Evolutionary conservation across 2,329 filamentous ascomycete genomes (phyloP).

Genomic region (Botrytis tulipae): DNA sequence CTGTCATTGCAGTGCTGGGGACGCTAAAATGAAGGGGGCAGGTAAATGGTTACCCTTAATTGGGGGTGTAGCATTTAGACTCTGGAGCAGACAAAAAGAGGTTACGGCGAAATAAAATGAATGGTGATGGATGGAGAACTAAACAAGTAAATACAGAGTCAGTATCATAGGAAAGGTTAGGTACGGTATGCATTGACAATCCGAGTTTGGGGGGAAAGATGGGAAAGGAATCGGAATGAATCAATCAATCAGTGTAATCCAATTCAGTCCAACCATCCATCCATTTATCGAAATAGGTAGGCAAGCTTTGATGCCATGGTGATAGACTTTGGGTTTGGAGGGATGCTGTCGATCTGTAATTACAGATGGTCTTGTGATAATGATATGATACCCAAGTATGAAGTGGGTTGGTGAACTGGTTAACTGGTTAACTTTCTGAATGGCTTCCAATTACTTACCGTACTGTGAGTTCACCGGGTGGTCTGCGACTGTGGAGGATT

Average conservation of each 20-base stretch:
- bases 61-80: not conserved
- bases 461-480: too few relatives aligned
- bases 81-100: not conserved
- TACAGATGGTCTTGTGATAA: not conserved
- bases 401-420: too few relatives aligned
- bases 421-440: not conserved
- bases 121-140: not conserved
- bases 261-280: not conserved
- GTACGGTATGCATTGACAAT: constrained; percentile 1
- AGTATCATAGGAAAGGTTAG: not conserved
- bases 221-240: not conserved
- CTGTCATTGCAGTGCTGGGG: not conserved
- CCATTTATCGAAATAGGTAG: not conserved
- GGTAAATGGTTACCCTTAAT: not conserved
- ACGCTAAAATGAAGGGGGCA: not conserved
- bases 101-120: not conserved
- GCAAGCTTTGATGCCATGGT: not conserved
- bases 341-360: not conserved
- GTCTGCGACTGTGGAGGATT: not conserved
- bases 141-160: not conserved
- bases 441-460: not conserved
- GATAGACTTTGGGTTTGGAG: not conserved
- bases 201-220: not conserved
- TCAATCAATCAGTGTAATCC: not conserved
- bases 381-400: not conserved